Percentiles rank a stretch among this genome's conserved stretches.
These are phyloP conservation scores for Allium fistulosum DNA, from an alignment of 106 monocot genomes.

Conservation along the genomic window DNA sequence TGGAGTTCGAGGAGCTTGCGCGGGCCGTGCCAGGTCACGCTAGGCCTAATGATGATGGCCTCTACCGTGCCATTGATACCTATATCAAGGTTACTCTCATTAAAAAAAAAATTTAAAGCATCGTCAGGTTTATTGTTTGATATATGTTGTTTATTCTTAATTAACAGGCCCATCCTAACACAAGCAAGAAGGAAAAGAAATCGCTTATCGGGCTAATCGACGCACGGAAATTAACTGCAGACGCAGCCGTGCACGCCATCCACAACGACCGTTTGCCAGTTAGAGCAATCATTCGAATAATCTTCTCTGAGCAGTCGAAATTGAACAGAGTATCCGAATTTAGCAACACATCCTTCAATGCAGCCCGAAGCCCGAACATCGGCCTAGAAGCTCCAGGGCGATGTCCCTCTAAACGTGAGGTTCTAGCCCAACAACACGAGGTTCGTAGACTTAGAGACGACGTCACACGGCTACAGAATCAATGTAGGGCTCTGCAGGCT, in stretches of 20 bases:
- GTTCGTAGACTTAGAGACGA: slow-evolving; percentile 61
- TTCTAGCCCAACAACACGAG: slow-evolving; percentile 61
- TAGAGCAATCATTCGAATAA: slow-evolving; percentile 57
- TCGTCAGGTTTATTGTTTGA: no score
- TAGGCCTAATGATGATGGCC: slow-evolving; percentile 59
- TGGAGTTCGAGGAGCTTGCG: slow-evolving; percentile 70
- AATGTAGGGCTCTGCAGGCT: slow-evolving; percentile 59
- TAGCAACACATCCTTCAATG: slow-evolving; percentile 41
- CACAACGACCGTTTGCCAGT: slow-evolving; percentile 82
- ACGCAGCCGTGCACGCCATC: slow-evolving; percentile 66
- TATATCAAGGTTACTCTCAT: slow-evolving; percentile 51
- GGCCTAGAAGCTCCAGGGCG: slow-evolving; percentile 40
- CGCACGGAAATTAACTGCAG: slow-evolving; percentile 57
- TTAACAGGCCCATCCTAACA: slow-evolving; percentile 56
- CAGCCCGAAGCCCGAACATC: slow-evolving; percentile 40
- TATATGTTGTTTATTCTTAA: not conserved
- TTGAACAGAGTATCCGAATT: slow-evolving; percentile 38
- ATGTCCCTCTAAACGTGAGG: slow-evolving; percentile 63
- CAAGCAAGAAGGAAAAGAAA: slow-evolving; percentile 57
- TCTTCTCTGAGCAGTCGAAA: slow-evolving; percentile 62
- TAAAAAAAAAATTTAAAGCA: not conserved
- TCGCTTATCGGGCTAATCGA: slow-evolving; percentile 61
- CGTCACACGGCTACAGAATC: slow-evolving; percentile 57
- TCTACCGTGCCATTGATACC: slow-evolving; percentile 82
- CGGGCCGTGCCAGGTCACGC: slow-evolving; percentile 55